These are phyloP conservation scores for Escallonia herrerae DNA, from an alignment of 129 eudicot genomes.

Conservation along the genomic window DNA sequence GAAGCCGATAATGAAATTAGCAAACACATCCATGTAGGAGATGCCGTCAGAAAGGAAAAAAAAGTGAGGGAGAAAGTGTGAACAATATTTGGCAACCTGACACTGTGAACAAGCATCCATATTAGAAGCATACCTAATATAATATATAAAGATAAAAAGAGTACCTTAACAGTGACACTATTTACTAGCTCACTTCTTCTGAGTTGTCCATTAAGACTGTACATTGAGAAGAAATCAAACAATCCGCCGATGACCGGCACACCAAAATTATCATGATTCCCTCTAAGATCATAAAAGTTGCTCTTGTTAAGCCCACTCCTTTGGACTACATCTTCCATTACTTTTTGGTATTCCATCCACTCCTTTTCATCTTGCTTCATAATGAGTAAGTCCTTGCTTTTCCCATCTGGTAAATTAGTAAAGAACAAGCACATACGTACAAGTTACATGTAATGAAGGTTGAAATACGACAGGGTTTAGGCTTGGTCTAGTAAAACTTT, in stretches of 20 bases:
- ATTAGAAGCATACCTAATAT: background rate
- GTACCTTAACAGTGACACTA: constrained; percentile 75
- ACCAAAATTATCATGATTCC: constrained; percentile 95
- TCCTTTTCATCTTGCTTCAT: constrained; percentile 91
- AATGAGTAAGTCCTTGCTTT: constrained; percentile 77
- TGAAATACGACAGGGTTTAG: background rate
- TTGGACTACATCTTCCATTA: constrained; percentile 64
- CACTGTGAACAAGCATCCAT: background rate
- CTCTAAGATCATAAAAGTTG: constrained; percentile 76
- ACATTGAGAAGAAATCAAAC: constrained; percentile 62
- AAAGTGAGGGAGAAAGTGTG: background rate
- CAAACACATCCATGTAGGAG: no score
- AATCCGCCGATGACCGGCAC: constrained; percentile 51
- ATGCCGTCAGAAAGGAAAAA: no score
- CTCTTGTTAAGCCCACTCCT: constrained; percentile 74
- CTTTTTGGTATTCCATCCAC: constrained; percentile 79
- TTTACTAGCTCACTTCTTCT: constrained; percentile 66
- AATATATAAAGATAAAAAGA: constrained; percentile 6
- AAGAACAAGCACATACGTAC: background rate
- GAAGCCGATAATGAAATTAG: no score
- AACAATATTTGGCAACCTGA: background rate
- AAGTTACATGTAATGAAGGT: background rate
- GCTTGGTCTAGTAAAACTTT: no score
- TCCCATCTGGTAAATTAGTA: constrained; percentile 49
- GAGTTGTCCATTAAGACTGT: constrained; percentile 58